phyloP scores from a whole-genome alignment of 352 stramenopile genomes.

The Phytophthora sp. region DNA sequence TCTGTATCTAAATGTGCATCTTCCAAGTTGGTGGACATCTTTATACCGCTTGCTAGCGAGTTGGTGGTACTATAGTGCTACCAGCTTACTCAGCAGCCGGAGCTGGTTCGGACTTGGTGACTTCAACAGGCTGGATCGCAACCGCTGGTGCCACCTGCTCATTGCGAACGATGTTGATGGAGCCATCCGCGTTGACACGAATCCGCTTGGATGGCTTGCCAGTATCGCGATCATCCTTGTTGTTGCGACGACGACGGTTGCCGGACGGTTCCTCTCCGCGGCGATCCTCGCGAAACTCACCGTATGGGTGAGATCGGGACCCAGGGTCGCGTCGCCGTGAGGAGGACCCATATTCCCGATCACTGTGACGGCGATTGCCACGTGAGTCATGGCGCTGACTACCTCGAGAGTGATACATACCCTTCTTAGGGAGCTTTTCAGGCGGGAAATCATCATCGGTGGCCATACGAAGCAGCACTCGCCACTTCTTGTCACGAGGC shows the following conservation, averaged over 20 bases:
- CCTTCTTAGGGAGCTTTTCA: constrained; percentile 73
- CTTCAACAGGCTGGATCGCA: constrained; percentile 22
- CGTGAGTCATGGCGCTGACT: constrained; percentile 30
- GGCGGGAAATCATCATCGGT: constrained; percentile 82
- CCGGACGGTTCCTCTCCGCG: constrained; percentile 34
- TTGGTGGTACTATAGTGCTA: not conserved
- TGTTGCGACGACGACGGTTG: constrained; percentile 29
- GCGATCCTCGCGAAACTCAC: constrained; percentile 40
- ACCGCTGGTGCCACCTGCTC: constrained; percentile 1
- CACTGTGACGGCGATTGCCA: constrained; percentile 27
- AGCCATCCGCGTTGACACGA: constrained; percentile 66
- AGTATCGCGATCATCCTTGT: constrained; percentile 38
- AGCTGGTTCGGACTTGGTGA: constrained; percentile 25
- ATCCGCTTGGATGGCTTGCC: constrained; percentile 61
- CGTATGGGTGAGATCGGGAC: constrained; percentile 53
- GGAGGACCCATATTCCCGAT: constrained; percentile 42
- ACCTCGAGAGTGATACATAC: constrained; percentile 69
- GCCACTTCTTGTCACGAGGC: constrained; percentile 66
- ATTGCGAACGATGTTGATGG: constrained; percentile 62
- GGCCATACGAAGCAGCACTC: constrained; percentile 69
- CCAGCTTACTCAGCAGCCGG: constrained; percentile 28
- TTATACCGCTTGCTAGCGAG: constrained; percentile 17
- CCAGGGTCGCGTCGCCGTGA: constrained; percentile 29
- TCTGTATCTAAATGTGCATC: constrained; percentile 22
- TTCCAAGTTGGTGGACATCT: constrained; percentile 17